phyloP scores from a whole-genome alignment of 2,329 filamentous ascomycete species.

The Trichoderma afroharzianum region DNA sequence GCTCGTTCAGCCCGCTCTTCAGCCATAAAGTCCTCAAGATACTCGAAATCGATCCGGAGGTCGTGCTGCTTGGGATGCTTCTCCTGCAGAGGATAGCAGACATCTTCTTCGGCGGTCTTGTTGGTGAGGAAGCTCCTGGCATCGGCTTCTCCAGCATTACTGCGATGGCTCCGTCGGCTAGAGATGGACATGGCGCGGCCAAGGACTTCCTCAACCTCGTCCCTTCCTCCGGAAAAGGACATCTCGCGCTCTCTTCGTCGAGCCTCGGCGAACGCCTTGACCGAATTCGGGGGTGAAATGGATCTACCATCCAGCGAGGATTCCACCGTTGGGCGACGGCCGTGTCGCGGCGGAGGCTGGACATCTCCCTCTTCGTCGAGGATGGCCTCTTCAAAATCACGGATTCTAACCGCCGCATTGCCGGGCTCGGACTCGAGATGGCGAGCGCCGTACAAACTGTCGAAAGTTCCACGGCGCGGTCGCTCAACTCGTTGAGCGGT shows the following conservation, averaged over 20 bases:
- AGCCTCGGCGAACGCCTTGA: constrained; percentile 93
- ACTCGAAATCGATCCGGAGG: constrained; percentile 86
- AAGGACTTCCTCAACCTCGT: constrained; percentile 46
- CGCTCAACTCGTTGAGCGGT: constrained; percentile 59
- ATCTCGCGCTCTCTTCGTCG: constrained; percentile 76
- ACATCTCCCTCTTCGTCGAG: constrained; percentile 66
- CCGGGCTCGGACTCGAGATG: constrained; percentile 40
- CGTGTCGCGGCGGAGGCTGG: constrained; percentile 42
- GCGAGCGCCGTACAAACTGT: constrained; percentile 60
- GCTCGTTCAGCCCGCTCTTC: constrained; percentile 45
- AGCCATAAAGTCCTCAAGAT: constrained; percentile 85
- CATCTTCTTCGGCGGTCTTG: constrained; percentile 77
- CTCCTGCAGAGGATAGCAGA: constrained; percentile 80
- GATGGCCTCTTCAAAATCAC: constrained; percentile 85
- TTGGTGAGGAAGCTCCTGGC: constrained; percentile 58
- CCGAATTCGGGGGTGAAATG: constrained; percentile 87
- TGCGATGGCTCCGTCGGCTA: constrained; percentile 46
- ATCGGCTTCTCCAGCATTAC: constrained; percentile 60
- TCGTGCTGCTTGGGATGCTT: constrained; percentile 54
- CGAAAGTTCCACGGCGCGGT: constrained; percentile 68
- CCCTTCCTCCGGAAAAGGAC: constrained; percentile 49
- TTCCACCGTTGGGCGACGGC: constrained; percentile 55
- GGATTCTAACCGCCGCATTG: constrained; percentile 47
- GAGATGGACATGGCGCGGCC: constrained; percentile 68
- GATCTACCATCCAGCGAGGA: constrained; percentile 61